Percentiles rank a stretch among this genome's conserved stretches.
These are phyloP conservation scores for Cercophora sp. DNA, from an alignment of 495 filamentous ascomycete genomes.

Conservation along the genomic window DNA sequence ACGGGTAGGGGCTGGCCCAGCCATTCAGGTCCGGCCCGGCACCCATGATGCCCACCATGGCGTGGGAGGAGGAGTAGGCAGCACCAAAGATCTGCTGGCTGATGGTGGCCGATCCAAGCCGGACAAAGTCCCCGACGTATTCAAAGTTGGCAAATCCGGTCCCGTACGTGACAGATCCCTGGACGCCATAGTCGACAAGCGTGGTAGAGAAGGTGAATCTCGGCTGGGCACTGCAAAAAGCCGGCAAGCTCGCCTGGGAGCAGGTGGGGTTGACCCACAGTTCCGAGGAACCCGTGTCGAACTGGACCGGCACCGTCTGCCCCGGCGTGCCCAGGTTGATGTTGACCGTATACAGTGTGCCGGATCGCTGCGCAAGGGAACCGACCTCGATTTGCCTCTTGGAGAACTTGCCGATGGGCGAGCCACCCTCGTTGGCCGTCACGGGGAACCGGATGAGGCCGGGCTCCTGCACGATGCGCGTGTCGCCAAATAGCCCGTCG, in stretches of 20 bases:
- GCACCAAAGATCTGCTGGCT: constrained; percentile 41
- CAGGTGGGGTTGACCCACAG: constrained; percentile 31
- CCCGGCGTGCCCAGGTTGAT: constrained; percentile 21
- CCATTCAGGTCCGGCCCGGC: constrained; percentile 54
- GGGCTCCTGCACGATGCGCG: constrained; percentile 10
- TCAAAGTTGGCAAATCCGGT: constrained; percentile 17
- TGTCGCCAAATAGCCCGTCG: background rate
- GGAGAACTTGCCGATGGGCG: constrained; percentile 9
- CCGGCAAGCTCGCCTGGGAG: constrained; percentile 12
- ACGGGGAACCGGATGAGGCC: constrained; percentile 21
- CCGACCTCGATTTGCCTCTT: constrained; percentile 12
- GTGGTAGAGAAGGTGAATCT: constrained; percentile 27
- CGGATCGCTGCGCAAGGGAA: background rate
- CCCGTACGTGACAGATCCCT: constrained; percentile 25
- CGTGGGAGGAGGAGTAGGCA: constrained; percentile 26
- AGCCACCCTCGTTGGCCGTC: constrained; percentile 2
- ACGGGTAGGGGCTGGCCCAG: constrained; percentile 52
- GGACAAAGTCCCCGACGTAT: constrained; percentile 32
- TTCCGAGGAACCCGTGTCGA: constrained; percentile 43
- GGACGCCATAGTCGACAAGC: constrained; percentile 17
- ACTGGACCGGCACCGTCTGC: constrained; percentile 34
- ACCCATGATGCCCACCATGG: constrained; percentile 66
- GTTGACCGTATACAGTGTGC: constrained; percentile 20
- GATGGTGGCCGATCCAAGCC: constrained; percentile 24
- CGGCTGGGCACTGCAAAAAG: constrained; percentile 27